Percentiles rank a stretch among this genome's conserved stretches.
These are phyloP conservation scores for slime mould (Dictyostelium discoideum) DNA, from an alignment of 78 protist species.

Conservation along the genomic window dicty_2.7 NC_007091.3:1678501-1679000, in stretches of 20 bases:
- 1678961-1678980: too few species aligned
- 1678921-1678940: too few species aligned
- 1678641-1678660: constrained; percentile 62
- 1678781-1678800: too few species aligned
- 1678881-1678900: too few species aligned
- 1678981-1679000: too few species aligned
- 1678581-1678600: constrained; percentile 71
- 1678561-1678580: constrained; percentile 55
- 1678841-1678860: too few species aligned
- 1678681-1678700: constrained; percentile 5
- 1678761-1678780: background rate
- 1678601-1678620: constrained; percentile 34
- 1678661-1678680: constrained; percentile 18
- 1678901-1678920: too few species aligned
- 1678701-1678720: constrained; percentile 24
- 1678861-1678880: too few species aligned
- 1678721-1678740: constrained; percentile 66
- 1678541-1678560: constrained; percentile 45
- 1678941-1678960: too few species aligned
- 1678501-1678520: constrained; percentile 36
- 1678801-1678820: too few species aligned
- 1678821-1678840: too few species aligned
- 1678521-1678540: background rate
- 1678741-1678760: constrained; percentile 41
- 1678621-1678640: constrained; percentile 39